phyloP scores from a whole-genome alignment of 768 basidiomycete species.

The Lactarius vividus region DNA sequence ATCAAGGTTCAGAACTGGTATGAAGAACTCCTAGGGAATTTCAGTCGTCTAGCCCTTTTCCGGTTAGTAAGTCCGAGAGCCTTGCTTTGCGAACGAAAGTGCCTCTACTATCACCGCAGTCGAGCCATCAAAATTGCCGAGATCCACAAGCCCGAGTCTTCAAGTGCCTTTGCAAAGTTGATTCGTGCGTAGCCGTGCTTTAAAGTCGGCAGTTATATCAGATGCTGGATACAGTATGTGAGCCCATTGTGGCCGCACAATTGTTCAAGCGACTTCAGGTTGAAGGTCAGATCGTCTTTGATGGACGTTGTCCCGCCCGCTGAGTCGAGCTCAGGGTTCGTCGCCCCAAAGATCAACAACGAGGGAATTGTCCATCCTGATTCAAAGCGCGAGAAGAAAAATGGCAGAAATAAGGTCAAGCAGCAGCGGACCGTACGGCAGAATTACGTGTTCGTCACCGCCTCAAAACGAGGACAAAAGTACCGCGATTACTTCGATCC shows the following conservation, averaged over 20 bases:
- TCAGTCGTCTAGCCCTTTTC: conserved; percentile 67
- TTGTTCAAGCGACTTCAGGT: conserved; percentile 66
- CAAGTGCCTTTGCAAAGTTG: conserved; percentile 54
- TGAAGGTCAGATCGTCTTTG: conserved; percentile 49
- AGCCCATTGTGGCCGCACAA: conserved; percentile 54
- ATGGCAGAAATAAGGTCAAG: conserved; percentile 36
- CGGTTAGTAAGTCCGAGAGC: conserved; percentile 42
- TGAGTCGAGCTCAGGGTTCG: conserved; percentile 48
- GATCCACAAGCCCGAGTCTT: conserved; percentile 40
- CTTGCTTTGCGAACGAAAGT: neutral
- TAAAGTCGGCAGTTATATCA: neutral
- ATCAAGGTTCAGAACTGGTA: conserved; percentile 56
- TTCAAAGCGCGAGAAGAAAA: conserved; percentile 36
- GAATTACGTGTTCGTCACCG: conserved; percentile 55
- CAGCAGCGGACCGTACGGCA: conserved; percentile 52
- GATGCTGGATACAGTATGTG: conserved; percentile 43
- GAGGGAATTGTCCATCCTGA: conserved; percentile 43
- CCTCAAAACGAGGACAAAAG: conserved; percentile 42
- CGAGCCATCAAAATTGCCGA: conserved; percentile 72
- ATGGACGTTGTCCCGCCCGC: neutral
- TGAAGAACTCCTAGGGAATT: conserved; percentile 58
- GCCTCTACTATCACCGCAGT: conserved; percentile 35
- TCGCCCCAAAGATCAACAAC: conserved; percentile 45
- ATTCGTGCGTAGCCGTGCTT: conserved; percentile 47
- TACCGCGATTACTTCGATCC: conserved; percentile 74